Base-by-base conservation (phyloP, 768 basidiomycete genomes). In the Amanita pseudoporphyria region DNA sequence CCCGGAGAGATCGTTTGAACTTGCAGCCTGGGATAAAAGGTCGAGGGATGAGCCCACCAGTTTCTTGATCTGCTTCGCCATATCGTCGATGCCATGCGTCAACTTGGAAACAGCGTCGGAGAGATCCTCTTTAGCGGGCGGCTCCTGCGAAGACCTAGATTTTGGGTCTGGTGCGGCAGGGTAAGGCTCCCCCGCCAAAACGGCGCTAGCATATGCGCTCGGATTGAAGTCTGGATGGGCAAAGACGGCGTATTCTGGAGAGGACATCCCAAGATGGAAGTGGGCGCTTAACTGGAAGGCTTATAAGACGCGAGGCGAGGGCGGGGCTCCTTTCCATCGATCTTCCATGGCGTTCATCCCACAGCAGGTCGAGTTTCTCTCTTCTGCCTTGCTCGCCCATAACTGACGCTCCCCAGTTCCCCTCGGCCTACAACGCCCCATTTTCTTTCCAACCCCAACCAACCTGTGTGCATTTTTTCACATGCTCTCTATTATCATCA, bases 41-140 rank as follows among this genome's bases (percentile, higher is more conserved):
- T 83, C 77, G 14, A n/a, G 44, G 19, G 14, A 22, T 44, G 48
- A 6, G 68, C 83, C 55, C 52, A 94, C 92, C 65, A 95, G 71
- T 41, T 72, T 74, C 65, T 87, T 87, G 45, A 98, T 84, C 64
- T 97, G 91, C 62, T 85, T 89, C 22, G 84, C 82, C 16, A 95
- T 82, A 64, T 98, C 93, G 35, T 97, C 95, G 52, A 97, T 84
- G 0, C 84, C 87, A 59, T 82, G 77, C 53, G 82, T 86, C 3
- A 99, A 72, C 63, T 89, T 93, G 5, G 89, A 82, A 24, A 97
- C 84, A 3, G 91, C 90, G 2, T 89, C 77, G 3, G 88, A 87
- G 9, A 96, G 84, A 56, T 97, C 95, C 53, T 92, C 90, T 62
- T 83, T 88, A 18, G 78, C 73, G 5, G 71, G 70, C 6, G 76